Evolutionary conservation across 306 rosid genomes (phyloP), one percentile per base, ranked within the genome.

Genomic region (Vigna nakashimae): DNA sequence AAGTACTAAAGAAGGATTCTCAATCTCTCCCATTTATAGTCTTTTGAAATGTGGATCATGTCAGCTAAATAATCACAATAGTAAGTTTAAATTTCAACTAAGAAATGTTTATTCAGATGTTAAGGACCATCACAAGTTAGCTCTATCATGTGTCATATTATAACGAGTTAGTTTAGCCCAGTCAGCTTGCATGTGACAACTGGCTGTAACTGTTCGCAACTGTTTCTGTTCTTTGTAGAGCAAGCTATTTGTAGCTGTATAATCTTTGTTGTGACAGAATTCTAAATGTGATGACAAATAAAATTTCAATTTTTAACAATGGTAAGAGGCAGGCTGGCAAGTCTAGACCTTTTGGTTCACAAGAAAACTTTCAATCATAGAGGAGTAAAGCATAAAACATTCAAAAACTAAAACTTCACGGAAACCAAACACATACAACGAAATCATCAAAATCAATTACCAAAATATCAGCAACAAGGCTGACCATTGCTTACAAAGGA

Each of bases 391-490:
- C 32, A 57, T 9, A 42, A 56, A 57, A 67, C 24, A 69, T 79
- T 46, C 74, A 24, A 42, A 74, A 68, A 69, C 32, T 48, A 66
- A 46, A 45, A 71, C 22, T 22, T 62, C 13, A 45, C 1, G 20
- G 40, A 17, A 49, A 65, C 26, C 42, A 7, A 13, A 70, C 49
- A 9, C 18, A 46, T 79, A n/a, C 50, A 43, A 17, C 34, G 42
- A 62, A 59, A 68, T 67, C 14, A 60, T 56, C 18, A 16, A 74
- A 83, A 63, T 2, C 34, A 56, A 38, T n/a, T 36, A 48, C n/a
- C 24, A 59, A 64, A 13, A 55, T 77, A 71, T 78, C 57, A 57
- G 40, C 13, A 50, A 67, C 38, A 28, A 57, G 11, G 73, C 59
- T 6, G 52, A 65, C 17, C 12, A 56, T 10, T 15, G 65, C 60